Evolutionary conservation across 345 rosid species (phyloP).

Genomic region (Salix caprea): DNA sequence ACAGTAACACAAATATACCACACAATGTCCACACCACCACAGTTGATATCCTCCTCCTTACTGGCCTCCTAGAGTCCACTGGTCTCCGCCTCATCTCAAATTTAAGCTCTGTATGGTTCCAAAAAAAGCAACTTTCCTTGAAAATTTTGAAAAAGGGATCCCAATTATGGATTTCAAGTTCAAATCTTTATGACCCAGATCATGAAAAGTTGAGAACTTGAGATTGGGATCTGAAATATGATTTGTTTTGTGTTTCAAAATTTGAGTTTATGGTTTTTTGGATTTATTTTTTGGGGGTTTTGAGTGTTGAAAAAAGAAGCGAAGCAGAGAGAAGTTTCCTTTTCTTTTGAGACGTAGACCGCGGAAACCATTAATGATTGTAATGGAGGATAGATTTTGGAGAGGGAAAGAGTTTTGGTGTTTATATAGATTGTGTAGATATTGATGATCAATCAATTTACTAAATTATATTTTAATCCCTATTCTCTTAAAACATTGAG

Average conservation of each 20-base stretch:
- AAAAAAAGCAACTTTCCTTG: neutral
- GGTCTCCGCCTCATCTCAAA: conserved; percentile 58
- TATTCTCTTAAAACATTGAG: neutral
- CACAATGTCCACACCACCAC: conserved; percentile 66
- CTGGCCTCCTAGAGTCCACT: conserved; percentile 56
- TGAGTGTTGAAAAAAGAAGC: neutral
- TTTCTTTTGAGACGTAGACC: neutral
- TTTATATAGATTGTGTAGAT: neutral
- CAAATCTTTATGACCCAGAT: neutral
- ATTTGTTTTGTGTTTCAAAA: neutral
- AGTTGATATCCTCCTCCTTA: conserved; percentile 56
- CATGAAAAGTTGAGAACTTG: neutral
- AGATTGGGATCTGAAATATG: neutral
- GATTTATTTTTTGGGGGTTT: neutral
- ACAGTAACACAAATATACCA: conserved; percentile 48
- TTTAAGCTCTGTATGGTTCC: conserved; percentile 11
- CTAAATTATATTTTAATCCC: neutral
- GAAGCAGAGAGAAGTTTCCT: neutral
- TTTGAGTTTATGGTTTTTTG: neutral
- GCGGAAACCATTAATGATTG: neutral
- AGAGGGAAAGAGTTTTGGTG: neutral
- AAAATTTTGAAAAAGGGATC: neutral
- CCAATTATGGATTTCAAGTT: neutral
- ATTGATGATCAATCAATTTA: neutral
- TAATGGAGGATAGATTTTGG: neutral